Conservation (phyloP, 371 early-diverging fungal species). For the Apophysomyces ossiformis region DNA sequence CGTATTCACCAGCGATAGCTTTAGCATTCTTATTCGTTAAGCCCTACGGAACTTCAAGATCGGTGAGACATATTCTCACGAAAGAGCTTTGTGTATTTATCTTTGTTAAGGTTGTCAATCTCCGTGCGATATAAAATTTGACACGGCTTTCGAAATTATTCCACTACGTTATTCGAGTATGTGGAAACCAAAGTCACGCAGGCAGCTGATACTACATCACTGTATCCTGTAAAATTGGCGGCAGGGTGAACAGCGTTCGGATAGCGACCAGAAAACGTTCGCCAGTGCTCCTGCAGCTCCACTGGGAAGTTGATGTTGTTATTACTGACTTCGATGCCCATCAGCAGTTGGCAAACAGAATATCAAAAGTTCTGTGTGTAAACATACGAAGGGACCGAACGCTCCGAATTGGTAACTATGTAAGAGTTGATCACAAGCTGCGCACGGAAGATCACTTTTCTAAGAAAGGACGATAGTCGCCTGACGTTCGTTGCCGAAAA, state of each 20-base stretch:
- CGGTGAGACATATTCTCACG: neutral
- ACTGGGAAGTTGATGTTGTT: neutral
- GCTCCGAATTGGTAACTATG: neutral
- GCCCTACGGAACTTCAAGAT: neutral
- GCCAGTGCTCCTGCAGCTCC: neutral
- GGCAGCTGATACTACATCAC: neutral
- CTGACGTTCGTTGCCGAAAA: no score
- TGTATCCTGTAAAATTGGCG: neutral
- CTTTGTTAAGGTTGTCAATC: neutral
- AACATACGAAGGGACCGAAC: neutral
- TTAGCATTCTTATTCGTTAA: no score
- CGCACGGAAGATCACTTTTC: no score
- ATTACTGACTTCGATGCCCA: neutral
- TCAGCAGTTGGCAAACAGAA: neutral
- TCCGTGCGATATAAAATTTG: neutral
- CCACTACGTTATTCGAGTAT: neutral
- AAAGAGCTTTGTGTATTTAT: no score
- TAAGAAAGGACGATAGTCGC: no score
- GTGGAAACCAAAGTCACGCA: neutral
- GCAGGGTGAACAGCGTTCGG: neutral
- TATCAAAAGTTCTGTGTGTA: neutral
- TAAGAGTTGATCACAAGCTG: no score
- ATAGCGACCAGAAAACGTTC: neutral
- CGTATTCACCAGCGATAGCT: neutral
- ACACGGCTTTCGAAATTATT: neutral